Evolutionary conservation across 495 filamentous ascomycete genomes (phyloP).

Genomic region (Glarea lozoyensis): DNA sequence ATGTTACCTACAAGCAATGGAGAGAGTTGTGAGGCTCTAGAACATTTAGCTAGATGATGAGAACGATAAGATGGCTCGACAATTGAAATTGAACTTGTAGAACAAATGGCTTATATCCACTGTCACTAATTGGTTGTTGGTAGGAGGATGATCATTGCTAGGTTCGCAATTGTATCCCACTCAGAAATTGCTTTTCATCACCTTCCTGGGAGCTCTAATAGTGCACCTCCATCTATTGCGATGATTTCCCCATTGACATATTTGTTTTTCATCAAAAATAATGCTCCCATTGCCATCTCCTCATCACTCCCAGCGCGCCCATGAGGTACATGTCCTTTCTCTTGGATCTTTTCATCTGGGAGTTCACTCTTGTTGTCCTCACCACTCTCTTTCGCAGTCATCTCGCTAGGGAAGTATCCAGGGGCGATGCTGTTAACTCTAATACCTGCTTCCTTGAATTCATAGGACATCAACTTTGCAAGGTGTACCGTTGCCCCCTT

Average conservation of each 20-base stretch:
- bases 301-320: conserved; percentile 57
- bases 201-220: conserved; percentile 9
- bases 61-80: no score
- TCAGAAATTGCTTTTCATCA: no score
- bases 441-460: conserved; percentile 28
- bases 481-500: conserved; percentile 41
- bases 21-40: no score
- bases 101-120: background rate
- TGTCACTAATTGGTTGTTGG: background rate
- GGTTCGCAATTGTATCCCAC: no score
- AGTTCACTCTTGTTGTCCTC: conserved; percentile 57
- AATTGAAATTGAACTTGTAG: no score
- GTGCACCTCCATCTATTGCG: conserved; percentile 53
- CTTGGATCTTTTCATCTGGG: conserved; percentile 48
- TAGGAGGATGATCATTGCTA: background rate
- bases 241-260: conserved; percentile 64
- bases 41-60: no score
- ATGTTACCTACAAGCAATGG: no score
- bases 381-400: conserved; percentile 41
- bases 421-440: conserved; percentile 30
- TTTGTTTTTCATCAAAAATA: conserved; percentile 57
- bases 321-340: conserved; percentile 42
- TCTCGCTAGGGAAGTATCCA: conserved; percentile 39
- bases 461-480: conserved; percentile 36
- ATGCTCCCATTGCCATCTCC: conserved; percentile 62